Percentiles rank a stretch among this genome's conserved stretches.
Evolutionary conservation across 495 filamentous ascomycete species (phyloP).

Genomic region (Xylaria nigripes): DNA sequence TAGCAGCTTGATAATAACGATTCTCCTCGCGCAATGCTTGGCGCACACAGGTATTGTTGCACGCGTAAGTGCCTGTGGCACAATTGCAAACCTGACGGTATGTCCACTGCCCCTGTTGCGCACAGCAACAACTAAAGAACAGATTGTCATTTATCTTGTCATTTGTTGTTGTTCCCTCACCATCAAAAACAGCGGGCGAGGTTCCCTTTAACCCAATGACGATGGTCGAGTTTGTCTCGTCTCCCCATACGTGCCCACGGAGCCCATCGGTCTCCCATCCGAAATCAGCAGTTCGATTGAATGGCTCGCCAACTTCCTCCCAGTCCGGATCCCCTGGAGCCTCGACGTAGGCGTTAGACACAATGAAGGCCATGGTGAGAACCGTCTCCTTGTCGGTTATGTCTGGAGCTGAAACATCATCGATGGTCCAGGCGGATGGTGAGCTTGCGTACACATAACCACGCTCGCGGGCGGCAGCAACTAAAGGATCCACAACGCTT

Average conservation of each 20-base stretch:
- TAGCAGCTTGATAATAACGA: slow-evolving; percentile 78
- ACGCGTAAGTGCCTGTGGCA: slow-evolving; percentile 71
- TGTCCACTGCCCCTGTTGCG: slow-evolving; percentile 75
- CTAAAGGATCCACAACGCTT: slow-evolving; percentile 64
- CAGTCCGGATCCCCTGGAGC: slow-evolving; percentile 64
- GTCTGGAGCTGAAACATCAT: slow-evolving; percentile 71
- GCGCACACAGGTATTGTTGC: slow-evolving; percentile 81
- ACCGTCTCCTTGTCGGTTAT: slow-evolving; percentile 80
- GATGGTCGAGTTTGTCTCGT: slow-evolving; percentile 75
- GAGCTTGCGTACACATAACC: slow-evolving; percentile 53
- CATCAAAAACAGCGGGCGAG: slow-evolving; percentile 84
- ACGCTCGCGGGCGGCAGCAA: slow-evolving; percentile 55
- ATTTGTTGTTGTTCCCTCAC: slow-evolving; percentile 88
- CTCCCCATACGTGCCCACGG: slow-evolving; percentile 84
- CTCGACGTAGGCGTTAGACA: slow-evolving; percentile 79
- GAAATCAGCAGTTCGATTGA: slow-evolving; percentile 76
- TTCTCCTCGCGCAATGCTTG: slow-evolving; percentile 70
- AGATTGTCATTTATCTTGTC: slow-evolving; percentile 97
- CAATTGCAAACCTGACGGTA: slow-evolving; percentile 92
- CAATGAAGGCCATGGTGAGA: slow-evolving; percentile 74
- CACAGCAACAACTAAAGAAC: slow-evolving; percentile 96
- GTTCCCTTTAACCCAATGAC: slow-evolving; percentile 92
- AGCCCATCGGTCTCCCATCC: slow-evolving; percentile 88
- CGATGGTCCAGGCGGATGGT: slow-evolving; percentile 72
- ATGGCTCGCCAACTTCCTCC: slow-evolving; percentile 69